Evolutionary conservation across 2,329 filamentous ascomycete species (phyloP), one percentile per base, ranked within the genome.

Genomic region (Pyrenophora seminiperda): DNA sequence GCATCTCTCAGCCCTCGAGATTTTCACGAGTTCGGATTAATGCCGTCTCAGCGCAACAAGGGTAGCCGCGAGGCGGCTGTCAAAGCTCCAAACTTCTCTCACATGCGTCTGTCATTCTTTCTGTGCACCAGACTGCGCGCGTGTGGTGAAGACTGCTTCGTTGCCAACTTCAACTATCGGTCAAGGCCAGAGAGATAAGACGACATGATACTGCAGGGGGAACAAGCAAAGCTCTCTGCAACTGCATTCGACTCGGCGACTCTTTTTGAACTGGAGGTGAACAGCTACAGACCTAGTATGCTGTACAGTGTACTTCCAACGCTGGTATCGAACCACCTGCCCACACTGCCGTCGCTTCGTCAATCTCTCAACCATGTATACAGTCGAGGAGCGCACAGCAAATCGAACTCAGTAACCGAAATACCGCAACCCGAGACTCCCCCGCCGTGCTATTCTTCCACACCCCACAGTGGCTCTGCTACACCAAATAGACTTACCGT

Each of bases 231-330:
- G 2, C 14, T 18, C 15, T 31, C 47, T 7, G 47, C 49, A 32
- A n/a, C 50, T 11, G 45, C 48, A 7, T 36, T 52, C 13, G 57
- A 58, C n/a, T 38, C 50, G 2, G 32, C 46, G 6, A 42, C 46
- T 22, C 31, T 53, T 7, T 38, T 61, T 14, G 51, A 61, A 13
- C 19, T 19, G 5, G 43, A 50, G 27, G 48, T 54, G 7, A 59
- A 46, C 42, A 58, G 41, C 33, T 33, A 46, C 24, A 50, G 49
- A 36, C 51, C 77, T 37, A 80, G 79, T 17, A 77, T 78, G 51
- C 73, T 84, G 13, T 82, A 81, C 65, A 75, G 77, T 5, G 76
- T 84, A 49, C 76, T 85, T 6, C 82, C 83, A 3, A 72, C 75
- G 1, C 74, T 81, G 4, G 72, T 85, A 4, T 79, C 81, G 60